These are phyloP conservation scores for Lipomyces mesembrius DNA, from an alignment of 805 yeast species.

Conservation along the genomic window DNA sequence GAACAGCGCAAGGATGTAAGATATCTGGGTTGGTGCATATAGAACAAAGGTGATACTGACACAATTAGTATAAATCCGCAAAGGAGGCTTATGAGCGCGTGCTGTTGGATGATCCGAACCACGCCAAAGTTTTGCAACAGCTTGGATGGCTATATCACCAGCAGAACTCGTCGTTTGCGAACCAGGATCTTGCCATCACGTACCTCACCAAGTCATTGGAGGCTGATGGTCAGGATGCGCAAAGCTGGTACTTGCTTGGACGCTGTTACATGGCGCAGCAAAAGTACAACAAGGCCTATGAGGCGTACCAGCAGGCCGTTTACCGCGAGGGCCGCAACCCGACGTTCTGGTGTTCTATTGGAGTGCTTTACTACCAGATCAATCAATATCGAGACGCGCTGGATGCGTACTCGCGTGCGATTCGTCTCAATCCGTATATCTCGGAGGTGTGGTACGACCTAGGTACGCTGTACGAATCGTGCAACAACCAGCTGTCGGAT, in stretches of 20 bases:
- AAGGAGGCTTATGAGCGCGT: conserved; percentile 95
- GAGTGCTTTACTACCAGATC: conserved; percentile 94
- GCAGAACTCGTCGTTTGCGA: conserved; percentile 66
- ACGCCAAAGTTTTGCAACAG: conserved; percentile 94
- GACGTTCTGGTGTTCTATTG: conserved; percentile 95
- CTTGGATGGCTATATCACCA: conserved; percentile 91
- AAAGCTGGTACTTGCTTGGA: conserved; percentile 96
- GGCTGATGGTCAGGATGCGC: conserved; percentile 88
- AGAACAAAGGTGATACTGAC: neutral
- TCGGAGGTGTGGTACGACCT: conserved; percentile 98
- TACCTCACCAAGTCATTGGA: conserved; percentile 86
- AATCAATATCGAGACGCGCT: conserved; percentile 95
- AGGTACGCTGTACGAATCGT: conserved; percentile 95
- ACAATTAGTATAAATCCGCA: conserved; percentile 69
- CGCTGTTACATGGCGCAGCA: conserved; percentile 96
- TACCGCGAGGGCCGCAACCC: conserved; percentile 96
- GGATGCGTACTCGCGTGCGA: conserved; percentile 97
- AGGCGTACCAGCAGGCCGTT: conserved; percentile 98
- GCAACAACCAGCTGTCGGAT: conserved; percentile 92
- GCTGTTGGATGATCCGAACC: conserved; percentile 84
- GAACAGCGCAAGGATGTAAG: conserved; percentile 81
- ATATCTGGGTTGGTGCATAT: neutral
- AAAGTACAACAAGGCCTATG: conserved; percentile 95
- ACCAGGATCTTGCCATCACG: conserved; percentile 80
- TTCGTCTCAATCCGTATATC: conserved; percentile 91